These are phyloP conservation scores for Pachysandra terminalis DNA, from an alignment of 164 flowering plant genomes.

Conservation along the genomic window DNA sequence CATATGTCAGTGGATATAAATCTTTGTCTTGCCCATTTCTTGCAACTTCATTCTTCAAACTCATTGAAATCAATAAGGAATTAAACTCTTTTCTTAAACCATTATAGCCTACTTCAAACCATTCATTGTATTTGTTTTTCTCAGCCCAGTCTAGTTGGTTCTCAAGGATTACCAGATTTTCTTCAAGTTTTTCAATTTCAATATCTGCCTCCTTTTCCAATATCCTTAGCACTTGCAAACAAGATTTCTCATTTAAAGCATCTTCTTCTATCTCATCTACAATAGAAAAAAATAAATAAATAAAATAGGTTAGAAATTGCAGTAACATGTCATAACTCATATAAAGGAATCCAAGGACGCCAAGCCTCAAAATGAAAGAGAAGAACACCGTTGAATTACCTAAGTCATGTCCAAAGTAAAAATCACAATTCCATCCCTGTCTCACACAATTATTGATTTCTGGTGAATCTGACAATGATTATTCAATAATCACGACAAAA, in stretches of 20 bases:
- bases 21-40: conserved; percentile 15
- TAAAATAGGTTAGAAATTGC: conserved; percentile 1
- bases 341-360: too few species aligned
- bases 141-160: conserved; percentile 39
- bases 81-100: conserved; percentile 33
- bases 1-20: conserved; percentile 11
- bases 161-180: conserved; percentile 34
- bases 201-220: conserved; percentile 37
- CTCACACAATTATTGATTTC: conserved; percentile 9
- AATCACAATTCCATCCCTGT: conserved; percentile 22
- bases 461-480: conserved; percentile 18
- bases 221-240: conserved; percentile 37
- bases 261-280: conserved; percentile 46
- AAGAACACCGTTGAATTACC: conserved; percentile 16
- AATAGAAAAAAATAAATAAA: neutral
- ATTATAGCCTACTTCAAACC: conserved; percentile 29
- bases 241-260: conserved; percentile 40
- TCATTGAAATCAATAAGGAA: conserved; percentile 21
- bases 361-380: neutral
- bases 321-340: too few species aligned
- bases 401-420: too few species aligned
- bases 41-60: conserved; percentile 20
- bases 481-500: neutral
- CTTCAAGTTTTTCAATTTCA: conserved; percentile 47
- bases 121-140: conserved; percentile 13